Conservation (phyloP, 768 basidiomycete genomes). For the Roridomyces roridus region DNA sequence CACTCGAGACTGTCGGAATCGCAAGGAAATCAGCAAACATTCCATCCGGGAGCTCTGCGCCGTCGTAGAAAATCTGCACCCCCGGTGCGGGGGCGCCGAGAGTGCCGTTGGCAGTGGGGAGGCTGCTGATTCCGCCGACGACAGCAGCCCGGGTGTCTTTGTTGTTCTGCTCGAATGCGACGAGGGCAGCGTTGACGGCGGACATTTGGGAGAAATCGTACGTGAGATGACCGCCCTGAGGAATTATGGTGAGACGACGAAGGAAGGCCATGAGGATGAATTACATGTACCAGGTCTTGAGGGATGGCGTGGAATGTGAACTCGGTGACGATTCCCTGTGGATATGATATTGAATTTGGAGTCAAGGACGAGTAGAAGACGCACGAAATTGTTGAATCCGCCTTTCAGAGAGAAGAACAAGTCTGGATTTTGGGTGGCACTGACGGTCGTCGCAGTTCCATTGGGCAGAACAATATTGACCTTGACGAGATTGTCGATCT, state of each 20-base stretch:
- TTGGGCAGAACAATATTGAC: constrained; percentile 15
- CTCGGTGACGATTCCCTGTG: constrained; percentile 17
- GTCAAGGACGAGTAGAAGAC: not conserved
- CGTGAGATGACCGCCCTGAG: constrained; percentile 5
- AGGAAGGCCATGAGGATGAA: not conserved
- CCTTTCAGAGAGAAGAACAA: constrained; percentile 17
- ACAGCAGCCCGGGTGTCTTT: constrained; percentile 9
- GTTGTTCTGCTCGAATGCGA: constrained; percentile 11
- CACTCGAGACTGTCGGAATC: constrained; percentile 8
- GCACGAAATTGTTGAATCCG: constrained; percentile 17
- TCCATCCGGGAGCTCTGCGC: constrained; percentile 3
- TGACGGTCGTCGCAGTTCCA: constrained; percentile 9
- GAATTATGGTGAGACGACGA: not conserved
- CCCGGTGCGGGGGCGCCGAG: not conserved
- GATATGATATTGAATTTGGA: not conserved
- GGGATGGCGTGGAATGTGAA: constrained; percentile 14
- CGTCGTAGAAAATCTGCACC: constrained; percentile 17
- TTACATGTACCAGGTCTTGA: constrained; percentile 13
- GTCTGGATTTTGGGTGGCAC: constrained; percentile 1
- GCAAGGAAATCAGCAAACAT: constrained; percentile 16
- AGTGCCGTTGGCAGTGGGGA: constrained; percentile 4
- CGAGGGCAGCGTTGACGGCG: constrained; percentile 14
- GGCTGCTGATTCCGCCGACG: constrained; percentile 1
- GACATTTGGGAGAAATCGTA: not conserved
- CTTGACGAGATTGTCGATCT: constrained; percentile 15